Evolutionary conservation across 2,329 filamentous ascomycete species (phyloP).

Genomic region (Gnomoniopsis smithogilvyi): DNA sequence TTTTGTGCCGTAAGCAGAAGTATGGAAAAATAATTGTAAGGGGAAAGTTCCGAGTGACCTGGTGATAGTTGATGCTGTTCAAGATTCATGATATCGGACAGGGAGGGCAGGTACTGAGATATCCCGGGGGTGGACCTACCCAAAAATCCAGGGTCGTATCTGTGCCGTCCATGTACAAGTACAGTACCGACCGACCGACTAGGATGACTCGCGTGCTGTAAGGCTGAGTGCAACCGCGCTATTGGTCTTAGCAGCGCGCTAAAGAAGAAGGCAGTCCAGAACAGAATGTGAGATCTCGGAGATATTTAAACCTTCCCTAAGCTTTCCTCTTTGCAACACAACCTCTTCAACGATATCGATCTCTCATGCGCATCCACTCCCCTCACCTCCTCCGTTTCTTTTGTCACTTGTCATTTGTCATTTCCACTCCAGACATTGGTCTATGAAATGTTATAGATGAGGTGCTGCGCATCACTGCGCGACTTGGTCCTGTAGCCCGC

Average conservation of each 20-base stretch:
- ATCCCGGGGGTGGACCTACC: not conserved
- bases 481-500: not conserved
- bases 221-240: slow-evolving; percentile 2
- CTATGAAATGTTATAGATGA: not conserved
- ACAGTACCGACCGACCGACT: not conserved
- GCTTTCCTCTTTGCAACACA: no score
- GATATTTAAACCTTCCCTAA: no score
- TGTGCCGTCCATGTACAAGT: not conserved
- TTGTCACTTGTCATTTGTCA: not conserved
- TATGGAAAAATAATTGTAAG: not conserved
- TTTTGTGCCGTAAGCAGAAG: not conserved
- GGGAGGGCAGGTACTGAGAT: no score
- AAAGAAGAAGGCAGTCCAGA: not conserved
- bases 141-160: not conserved
- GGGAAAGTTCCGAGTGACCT: not conserved
- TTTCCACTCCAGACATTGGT: not conserved
- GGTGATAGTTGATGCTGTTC: not conserved
- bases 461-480: not conserved
- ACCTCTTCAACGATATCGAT: no score
- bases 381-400: no score
- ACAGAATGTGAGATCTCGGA: no score
- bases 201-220: not conserved
- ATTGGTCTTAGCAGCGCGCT: not conserved
- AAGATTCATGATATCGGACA: not conserved
- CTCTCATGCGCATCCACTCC: no score